Evolutionary conservation across 2,329 filamentous ascomycete genomes (phyloP).

Genomic region (Xylaria sp.): DNA sequence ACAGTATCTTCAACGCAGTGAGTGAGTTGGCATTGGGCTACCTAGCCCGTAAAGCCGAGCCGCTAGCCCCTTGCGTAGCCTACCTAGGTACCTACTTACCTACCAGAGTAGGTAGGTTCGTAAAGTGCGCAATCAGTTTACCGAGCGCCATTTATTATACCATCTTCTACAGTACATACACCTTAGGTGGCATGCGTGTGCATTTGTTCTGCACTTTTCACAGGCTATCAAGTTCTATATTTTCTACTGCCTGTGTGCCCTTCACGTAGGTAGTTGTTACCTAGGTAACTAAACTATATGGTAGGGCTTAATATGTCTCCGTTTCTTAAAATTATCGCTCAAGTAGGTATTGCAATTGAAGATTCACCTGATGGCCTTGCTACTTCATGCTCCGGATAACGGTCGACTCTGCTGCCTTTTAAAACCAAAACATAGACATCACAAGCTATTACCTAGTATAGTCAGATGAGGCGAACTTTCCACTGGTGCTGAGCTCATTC

Average conservation of each 20-base stretch:
- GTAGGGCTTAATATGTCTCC: neutral
- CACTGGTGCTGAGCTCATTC: slow-evolving; percentile 10
- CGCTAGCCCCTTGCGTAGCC: slow-evolving; percentile 14
- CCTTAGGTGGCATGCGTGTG: neutral
- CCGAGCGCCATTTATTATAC: neutral
- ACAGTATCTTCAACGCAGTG: neutral
- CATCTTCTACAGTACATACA: neutral
- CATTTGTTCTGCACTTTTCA: neutral
- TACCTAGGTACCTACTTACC: neutral
- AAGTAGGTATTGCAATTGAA: neutral
- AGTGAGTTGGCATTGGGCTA: neutral
- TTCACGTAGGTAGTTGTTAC: neutral
- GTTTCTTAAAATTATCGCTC: neutral
- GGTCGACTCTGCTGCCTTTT: slow-evolving; percentile 6
- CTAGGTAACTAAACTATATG: neutral
- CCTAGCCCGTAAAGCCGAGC: slow-evolving; percentile 22
- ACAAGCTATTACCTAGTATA: slow-evolving; percentile 11
- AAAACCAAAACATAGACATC: slow-evolving; percentile 1
- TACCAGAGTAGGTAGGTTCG: no score
- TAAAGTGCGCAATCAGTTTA: neutral
- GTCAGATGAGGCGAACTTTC: slow-evolving; percentile 1
- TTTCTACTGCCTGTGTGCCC: neutral
- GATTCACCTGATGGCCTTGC: slow-evolving; percentile 11
- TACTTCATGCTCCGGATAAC: slow-evolving; percentile 1
- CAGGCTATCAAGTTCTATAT: neutral